phyloP scores from a whole-genome alignment of 441 rosid species.

The Raphanus hybrid region DNA sequence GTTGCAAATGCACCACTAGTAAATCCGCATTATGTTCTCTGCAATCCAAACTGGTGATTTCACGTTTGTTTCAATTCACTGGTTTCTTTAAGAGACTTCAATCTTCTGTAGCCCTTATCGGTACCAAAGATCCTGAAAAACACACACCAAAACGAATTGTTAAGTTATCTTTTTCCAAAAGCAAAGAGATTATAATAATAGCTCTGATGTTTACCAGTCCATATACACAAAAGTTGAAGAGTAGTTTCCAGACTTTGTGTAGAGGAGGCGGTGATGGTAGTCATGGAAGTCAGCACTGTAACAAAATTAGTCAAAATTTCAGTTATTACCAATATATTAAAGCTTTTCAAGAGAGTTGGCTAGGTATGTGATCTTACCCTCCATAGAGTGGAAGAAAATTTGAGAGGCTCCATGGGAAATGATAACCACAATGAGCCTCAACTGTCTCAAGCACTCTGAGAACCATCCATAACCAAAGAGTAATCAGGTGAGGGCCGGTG shows the following conservation, averaged over 20 bases:
- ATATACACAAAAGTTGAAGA: constrained; percentile 92
- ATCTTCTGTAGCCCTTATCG: constrained; percentile 87
- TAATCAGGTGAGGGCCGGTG: constrained; percentile 90
- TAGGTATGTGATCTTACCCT: constrained; percentile 61
- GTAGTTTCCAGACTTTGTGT: constrained; percentile 97
- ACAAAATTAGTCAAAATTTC: neutral
- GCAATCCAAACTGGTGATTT: constrained; percentile 18
- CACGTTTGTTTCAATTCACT: constrained; percentile 49
- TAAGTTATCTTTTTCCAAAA: neutral
- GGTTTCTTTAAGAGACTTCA: constrained; percentile 68
- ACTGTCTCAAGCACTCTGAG: constrained; percentile 98
- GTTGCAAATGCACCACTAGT: neutral
- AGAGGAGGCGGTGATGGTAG: constrained; percentile 93
- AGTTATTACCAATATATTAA: neutral
- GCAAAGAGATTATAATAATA: neutral
- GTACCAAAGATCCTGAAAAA: constrained; percentile 85
- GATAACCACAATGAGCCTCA: constrained; percentile 98
- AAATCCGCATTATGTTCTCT: constrained; percentile 28
- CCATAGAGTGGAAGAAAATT: constrained; percentile 92
- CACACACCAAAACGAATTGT: neutral
- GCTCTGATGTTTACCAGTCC: constrained; percentile 78
- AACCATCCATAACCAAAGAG: constrained; percentile 97
- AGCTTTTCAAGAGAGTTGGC: neutral
- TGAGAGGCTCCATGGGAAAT: constrained; percentile 98
- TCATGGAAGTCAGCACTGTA: constrained; percentile 97